Evolutionary conservation across 1,139 yeast genomes (phyloP), one percentile per base, ranked within the genome.

Genomic region (Wickerhamiella pararugosa): DNA sequence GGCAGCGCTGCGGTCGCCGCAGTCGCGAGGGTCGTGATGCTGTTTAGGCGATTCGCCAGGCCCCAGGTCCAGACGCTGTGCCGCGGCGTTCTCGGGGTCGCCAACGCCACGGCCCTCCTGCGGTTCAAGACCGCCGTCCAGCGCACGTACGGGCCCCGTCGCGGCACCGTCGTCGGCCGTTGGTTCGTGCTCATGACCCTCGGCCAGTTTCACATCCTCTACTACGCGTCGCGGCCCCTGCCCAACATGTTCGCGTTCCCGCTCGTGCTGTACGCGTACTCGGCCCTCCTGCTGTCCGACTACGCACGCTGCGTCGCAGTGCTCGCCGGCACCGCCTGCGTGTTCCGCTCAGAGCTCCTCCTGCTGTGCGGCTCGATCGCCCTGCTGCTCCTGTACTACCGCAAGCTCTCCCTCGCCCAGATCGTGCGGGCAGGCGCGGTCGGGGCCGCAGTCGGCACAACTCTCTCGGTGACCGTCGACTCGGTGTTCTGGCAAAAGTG

Each of bases 221-320:
- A 67, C 61, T 87, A 87, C 57, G 66, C 81, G 5, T 71, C 94
- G 2, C 68, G 97, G 49, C 76, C 94, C 0, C 65, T 90, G 47
- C 96, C 97, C 7, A 87, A 87, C 59, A 81, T 84, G 59, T 62
- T 87, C 34, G 93, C 84, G 0, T 65, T 87, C 42, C 95, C 97
- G 1, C 55, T 83, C 33, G 78, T 80, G 2, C 73, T 73, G 45
- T 54, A 62, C 42, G 78, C 81, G 0, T 51, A 79, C 36, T 63
- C 75, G 8, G 66, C 65, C 51, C 54, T 76, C 10, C 52, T 83
- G 11, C 51, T 53, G 28, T 82, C 78, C 6, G 67, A 73, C 38
- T 61, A 65, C 48, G 52, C 67, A 0, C 46, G 52, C 28, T 83
- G 86, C 0, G 58, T 84, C 35, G 58, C 71, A 0, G 58, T 81